Base-by-base conservation (phyloP, 257 asterid species). In the Petrea volubilis region DNA sequence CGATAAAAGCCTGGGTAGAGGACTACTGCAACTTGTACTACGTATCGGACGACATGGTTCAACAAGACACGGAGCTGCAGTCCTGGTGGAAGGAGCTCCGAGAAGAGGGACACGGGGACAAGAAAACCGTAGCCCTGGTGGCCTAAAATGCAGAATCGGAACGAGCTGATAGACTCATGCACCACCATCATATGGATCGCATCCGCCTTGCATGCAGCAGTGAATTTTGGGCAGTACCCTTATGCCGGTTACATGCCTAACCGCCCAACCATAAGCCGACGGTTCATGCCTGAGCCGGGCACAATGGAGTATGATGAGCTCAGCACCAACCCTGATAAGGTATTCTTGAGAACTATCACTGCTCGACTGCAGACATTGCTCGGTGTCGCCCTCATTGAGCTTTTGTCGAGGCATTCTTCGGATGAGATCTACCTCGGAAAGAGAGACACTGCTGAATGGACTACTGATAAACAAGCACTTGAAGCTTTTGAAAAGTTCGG, bases 1-100 rank as follows among this genome's bases (percentile, higher is more conserved):
- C 86, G 18, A 84, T 81, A 17, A 44, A 71, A 40, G 52, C 78
- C 15, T 84, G 89, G 86, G 84, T 81, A 7, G 31, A 71, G n/a
- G 84, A 79, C 29, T 84, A 84, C 27, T 74, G 84, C 81, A 74
- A 14, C 63, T 61, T 79, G 53, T 84, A 84, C 78, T 84, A 84
- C 36, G 11, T 60, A 6, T 67, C 86, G 0, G 79, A 81, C 12
- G 78, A 76, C 20, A 55, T 13, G 3, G 76, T 81, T 2, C 64
- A 13, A 31, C 25, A 1, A 0, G 86, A 84, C 58, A 2, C 33
- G 0, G 86, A 84, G 71, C 76, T 84, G 1, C 89, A 79, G 21
- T 55, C 81, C 14, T 84, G 89, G 89, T 84, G 89, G 86, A 81
- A 44, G 40, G 89, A 84, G 69, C 55, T 84, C 6, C 73, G 84